Evolutionary conservation across 2,329 filamentous ascomycete genomes (phyloP), one percentile per base, ranked within the genome.

Genomic region (Aspergillus versicolor): DNA sequence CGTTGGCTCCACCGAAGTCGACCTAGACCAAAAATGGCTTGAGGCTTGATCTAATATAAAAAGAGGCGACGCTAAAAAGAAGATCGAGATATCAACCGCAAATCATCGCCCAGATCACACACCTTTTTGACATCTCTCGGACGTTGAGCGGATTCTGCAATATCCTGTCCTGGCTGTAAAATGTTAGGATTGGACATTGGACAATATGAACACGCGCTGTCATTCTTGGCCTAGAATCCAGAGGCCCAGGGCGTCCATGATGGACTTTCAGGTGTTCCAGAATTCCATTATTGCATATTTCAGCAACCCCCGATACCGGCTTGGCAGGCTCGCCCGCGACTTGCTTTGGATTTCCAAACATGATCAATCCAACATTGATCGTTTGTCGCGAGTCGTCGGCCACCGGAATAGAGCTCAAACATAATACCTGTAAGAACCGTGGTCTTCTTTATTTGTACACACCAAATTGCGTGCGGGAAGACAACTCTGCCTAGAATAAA

Each of bases 131-230:
- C 48, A 43, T 54, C 27, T 50, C 44, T 27, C 19, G 12, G 50
- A 52, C 46, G 44, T 56, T 56, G 45, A 51, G 44, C 17, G 48
- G 47, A 52, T 46, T 47, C 11, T 48, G 34, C 44, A 32, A 56
- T 21, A 52, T 49, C 42, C 5, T 27, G 21, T 47, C 45, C n/a
- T 21, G 30, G 24, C 40, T 47, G 40, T 52, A 47, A 13, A 37
- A 30, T 24, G 7, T 24, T 24, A 7, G 24, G 24, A 24, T 30
- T 30, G 8, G 34, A 37, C 50, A 52, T 47, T 30, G 53, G 46
- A 43, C 40, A 57, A 60, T 13, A n/a, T 24, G 42, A 52, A 59
- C 61, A 63, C 53, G 58, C 58, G 61, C 54, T 59, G 53, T 52
- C 21, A 37, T 46, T 42, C 38, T 41, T 47, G 42, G 49, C 34